phyloP scores from a whole-genome alignment of 192 early-diverging fungal genomes.

The Backusella sp. region DNA sequence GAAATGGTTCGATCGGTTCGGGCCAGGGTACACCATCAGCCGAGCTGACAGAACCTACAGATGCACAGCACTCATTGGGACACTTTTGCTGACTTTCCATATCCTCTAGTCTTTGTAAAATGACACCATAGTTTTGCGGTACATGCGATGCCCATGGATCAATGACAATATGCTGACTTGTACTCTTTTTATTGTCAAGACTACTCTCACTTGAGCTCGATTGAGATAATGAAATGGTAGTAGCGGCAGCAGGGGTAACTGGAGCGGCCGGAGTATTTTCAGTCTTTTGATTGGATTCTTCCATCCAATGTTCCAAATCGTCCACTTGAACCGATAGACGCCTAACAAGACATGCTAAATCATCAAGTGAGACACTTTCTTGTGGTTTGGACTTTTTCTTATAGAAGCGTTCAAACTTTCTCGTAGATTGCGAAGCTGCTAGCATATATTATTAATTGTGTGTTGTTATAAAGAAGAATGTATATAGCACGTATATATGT shows the following conservation, averaged over 20 bases:
- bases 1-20: neutral
- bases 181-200: neutral
- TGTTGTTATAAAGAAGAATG: neutral
- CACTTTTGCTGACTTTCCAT: neutral
- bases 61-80: neutral
- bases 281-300: neutral
- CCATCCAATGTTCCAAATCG: constrained; percentile 11
- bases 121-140: neutral
- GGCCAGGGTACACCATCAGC: constrained; percentile 15
- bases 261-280: neutral
- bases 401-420: neutral
- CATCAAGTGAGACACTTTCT: constrained; percentile 1
- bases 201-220: neutral
- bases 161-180: neutral
- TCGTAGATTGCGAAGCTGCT: neutral
- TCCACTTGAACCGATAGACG: constrained; percentile 7
- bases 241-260: neutral
- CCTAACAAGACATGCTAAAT: constrained; percentile 7
- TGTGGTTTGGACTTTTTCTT: neutral
- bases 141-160: constrained; percentile 15
- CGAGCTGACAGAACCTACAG: neutral
- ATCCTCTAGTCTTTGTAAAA: constrained; percentile 7
- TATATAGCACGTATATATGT: neutral
- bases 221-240: neutral
- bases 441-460: neutral